Conservation (phyloP, 306 rosid species). For the Prunus salicina region DNA sequence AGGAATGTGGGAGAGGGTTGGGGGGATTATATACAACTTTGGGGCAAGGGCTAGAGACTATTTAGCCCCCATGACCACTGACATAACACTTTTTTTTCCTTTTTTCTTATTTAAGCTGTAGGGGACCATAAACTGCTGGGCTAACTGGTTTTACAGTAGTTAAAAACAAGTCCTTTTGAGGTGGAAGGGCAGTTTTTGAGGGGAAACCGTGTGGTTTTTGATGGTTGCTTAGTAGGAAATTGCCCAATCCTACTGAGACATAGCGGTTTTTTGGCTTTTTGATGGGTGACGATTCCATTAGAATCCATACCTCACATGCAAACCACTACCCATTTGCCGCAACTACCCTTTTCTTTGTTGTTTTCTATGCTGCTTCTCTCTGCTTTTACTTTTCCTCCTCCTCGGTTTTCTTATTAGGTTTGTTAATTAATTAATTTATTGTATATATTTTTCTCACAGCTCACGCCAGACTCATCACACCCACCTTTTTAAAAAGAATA, state of each 20-base stretch:
- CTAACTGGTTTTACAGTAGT: neutral
- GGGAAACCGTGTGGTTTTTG: slow-evolving; percentile 68
- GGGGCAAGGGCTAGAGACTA: neutral
- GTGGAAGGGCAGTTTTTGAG: slow-evolving; percentile 30
- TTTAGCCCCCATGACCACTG: slow-evolving; percentile 25
- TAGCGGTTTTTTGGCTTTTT: slow-evolving; percentile 28
- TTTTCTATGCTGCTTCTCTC: slow-evolving; percentile 7
- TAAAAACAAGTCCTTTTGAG: neutral
- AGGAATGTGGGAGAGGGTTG: slow-evolving; percentile 12
- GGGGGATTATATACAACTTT: slow-evolving; percentile 51
- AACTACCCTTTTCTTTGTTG: slow-evolving; percentile 25
- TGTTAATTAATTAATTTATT: no score
- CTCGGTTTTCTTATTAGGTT: neutral
- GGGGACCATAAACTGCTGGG: slow-evolving; percentile 36
- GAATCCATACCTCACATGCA: slow-evolving; percentile 47
- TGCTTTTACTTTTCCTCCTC: neutral
- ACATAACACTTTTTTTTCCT: slow-evolving; percentile 13
- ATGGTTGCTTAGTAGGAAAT: slow-evolving; percentile 31
- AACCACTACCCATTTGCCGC: slow-evolving; percentile 47
- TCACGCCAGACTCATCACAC: neutral
- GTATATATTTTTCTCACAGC: neutral
- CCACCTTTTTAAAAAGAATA: neutral
- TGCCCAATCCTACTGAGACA: slow-evolving; percentile 48
- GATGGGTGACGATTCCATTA: slow-evolving; percentile 31
- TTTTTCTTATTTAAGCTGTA: slow-evolving; percentile 12